Evolutionary conservation across 108 stramenopile genomes (phyloP), one percentile per base, ranked within the genome.

Genomic region (Nitzschia sp.): DNA sequence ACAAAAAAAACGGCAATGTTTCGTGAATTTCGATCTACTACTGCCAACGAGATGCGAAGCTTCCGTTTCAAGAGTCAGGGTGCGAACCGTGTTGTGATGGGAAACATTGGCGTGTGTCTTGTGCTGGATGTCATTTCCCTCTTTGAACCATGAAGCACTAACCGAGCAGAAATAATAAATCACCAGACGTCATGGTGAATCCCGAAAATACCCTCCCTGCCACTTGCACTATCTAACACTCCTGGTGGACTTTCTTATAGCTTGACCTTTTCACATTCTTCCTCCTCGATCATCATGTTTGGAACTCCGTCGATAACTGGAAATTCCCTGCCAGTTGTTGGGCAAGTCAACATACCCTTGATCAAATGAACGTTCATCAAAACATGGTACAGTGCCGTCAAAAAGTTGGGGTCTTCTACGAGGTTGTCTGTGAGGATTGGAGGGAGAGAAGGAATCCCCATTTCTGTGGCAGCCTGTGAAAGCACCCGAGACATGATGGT

Each of bases 321-420:
- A 72, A 97, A 97, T 51, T 94, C 89, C 56, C 93, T 72, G 40
- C 95, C 95, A 11, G 95, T 94, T 26, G 83, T 89, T 3, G 85
- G 87, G 55, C 96, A 97, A 7, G 95, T 90, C 26, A 97, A 69
- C 77, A 91, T 79, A 3, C 96, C 96, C 64, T 95, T 91, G 6
- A 94, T 79, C 53, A 97, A 74, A 79, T 95, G 96, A 40, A 97
- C 92, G 81, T 97, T 89, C 91, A 97, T 95, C 63, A 97, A 74
- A 19, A 96, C 86, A 65, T 96, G 93, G 77, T 96, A 95, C 67
- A 97, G 62, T 11, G 92, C 92, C 60, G 80, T 48, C 8, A 95
- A 64, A 82, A 97, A 96, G 20, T 72, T 83, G 20, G 84, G 77
- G 63, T 95, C 90, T 48, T 83, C 51, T 6, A 85, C 85, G 68